Evolutionary conservation across 1,139 yeast species (phyloP).

Genomic region (Candida buenavistaensis): DNA sequence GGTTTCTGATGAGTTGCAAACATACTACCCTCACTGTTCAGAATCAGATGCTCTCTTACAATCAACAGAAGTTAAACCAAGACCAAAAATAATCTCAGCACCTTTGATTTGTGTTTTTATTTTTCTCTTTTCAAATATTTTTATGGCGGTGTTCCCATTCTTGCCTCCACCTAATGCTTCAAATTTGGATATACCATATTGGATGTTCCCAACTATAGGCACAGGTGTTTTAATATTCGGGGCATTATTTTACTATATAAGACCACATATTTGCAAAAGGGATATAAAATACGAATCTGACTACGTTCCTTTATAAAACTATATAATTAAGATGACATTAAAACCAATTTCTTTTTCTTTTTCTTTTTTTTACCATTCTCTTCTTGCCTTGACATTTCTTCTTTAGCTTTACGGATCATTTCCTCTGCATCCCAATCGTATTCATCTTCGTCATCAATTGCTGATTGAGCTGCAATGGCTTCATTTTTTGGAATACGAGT

Average conservation of each 20-base stretch:
- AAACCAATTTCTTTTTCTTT: conserved; percentile 39
- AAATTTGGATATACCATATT: conserved; percentile 46
- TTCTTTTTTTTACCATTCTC: conserved; percentile 32
- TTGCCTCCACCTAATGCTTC: conserved; percentile 47
- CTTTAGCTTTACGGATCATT: conserved; percentile 48
- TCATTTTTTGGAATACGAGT: conserved; percentile 51
- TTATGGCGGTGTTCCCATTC: conserved; percentile 58
- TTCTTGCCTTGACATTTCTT: conserved; percentile 40
- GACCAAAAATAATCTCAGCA: conserved; percentile 17
- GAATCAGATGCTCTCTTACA: conserved; percentile 6
- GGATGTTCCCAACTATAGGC: conserved; percentile 59
- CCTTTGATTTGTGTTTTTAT: conserved; percentile 33
- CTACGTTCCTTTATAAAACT: conserved; percentile 6
- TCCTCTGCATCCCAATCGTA: conserved; percentile 50
- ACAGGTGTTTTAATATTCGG: conserved; percentile 49
- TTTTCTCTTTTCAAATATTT: conserved; percentile 50
- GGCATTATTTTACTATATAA: conserved; percentile 30
- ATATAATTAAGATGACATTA: conserved; percentile 20
- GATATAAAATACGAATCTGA: conserved; percentile 18
- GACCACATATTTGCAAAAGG: conserved; percentile 13
- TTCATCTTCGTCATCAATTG: conserved; percentile 24
- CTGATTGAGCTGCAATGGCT: conserved; percentile 5
- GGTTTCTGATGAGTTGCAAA: conserved; percentile 10
- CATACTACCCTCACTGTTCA: conserved; percentile 10
- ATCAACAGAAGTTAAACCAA: conserved; percentile 2